These are phyloP conservation scores for Podospora fimiseda DNA, from an alignment of 495 filamentous ascomycete genomes.

Conservation along the genomic window DNA sequence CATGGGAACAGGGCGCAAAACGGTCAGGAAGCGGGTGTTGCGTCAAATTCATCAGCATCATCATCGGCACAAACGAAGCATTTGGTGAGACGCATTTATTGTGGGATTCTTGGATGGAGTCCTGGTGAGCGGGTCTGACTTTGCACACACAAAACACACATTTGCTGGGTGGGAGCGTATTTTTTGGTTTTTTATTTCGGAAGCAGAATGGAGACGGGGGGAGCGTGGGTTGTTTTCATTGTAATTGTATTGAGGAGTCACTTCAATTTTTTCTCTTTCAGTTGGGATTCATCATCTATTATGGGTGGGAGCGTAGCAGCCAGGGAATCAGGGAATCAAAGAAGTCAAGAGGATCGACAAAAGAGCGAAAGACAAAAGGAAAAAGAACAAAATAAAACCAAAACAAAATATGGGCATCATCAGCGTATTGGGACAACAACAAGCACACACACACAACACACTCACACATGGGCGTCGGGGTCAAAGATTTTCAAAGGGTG, in stretches of 20 bases:
- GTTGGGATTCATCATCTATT: too few relatives aligned
- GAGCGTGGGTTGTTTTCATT: not conserved
- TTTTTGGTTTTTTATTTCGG: slow-evolving; percentile 2
- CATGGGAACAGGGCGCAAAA: slow-evolving; percentile 21
- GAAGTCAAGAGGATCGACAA: too few relatives aligned
- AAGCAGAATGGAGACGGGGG: not conserved
- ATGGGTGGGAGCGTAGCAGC: too few relatives aligned
- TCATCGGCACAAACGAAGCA: slow-evolving; percentile 13
- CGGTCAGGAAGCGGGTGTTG: slow-evolving; percentile 10
- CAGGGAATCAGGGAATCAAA: too few relatives aligned
- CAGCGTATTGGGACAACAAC: not conserved
- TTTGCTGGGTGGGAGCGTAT: not conserved
- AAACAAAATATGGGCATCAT: not conserved
- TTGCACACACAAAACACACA: not conserved
- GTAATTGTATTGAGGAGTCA: not conserved
- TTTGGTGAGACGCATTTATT: slow-evolving; percentile 8
- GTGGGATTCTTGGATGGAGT: not conserved
- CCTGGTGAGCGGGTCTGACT: not conserved
- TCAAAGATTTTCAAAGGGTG: not conserved
- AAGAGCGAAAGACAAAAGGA: too few relatives aligned
- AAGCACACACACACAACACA: not conserved
- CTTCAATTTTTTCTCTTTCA: not conserved
- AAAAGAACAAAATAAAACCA: not conserved
- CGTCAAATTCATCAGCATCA: slow-evolving; percentile 20
- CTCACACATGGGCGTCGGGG: not conserved